Base-by-base conservation (phyloP, 129 eudicot species). In the Chrysanthemum seticuspe region DNA sequence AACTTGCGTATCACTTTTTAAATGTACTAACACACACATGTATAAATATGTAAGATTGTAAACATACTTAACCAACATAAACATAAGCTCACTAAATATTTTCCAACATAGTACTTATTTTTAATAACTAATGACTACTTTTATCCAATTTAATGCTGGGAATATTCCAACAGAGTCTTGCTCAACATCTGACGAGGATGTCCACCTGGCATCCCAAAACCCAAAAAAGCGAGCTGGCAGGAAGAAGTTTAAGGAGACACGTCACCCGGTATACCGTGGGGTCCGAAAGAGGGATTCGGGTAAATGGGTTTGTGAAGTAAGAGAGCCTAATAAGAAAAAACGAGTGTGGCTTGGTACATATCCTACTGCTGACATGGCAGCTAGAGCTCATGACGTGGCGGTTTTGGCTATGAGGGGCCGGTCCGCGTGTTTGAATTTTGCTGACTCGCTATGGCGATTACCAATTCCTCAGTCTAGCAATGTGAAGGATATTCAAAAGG, bases 331-430 rank as follows among this genome's bases (percentile, higher is more conserved):
- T 63, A 91, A 88, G 75, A 85, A 86, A 59, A 40, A 87, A 0
- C 74, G 97, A 13, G 76, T 91, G 16, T 91, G 96, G 97, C 82
- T 91, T 0, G 96, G 96, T n/a, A 91, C 93, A 0, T 88, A 82
- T 65, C 85, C 87, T 0, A 88, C 93, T 3, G 87, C 86, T 8
- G 97, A 91, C 31, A 91, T 91, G 97, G 97, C 97, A 0, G 97
- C 96, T 0, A 82, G 97, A 19, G 97, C 96, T 25, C 97, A 91
- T 71, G 97, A 91, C 70, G 97, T 91, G 75, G 97, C 96, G 0
- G 96, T 85, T 10, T 19, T 91, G 16, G 92, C 97, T 0, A 79
- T 88, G 23, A 61, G 85, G 14, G 97, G 96, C 0, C 80, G 84
- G 14, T 78, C 89, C 0, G 97, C 89, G 5, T 88, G 97, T 62